Base-by-base conservation (phyloP, 352 stramenopile genomes). In the Phytophthora niederhauseri region DNA sequence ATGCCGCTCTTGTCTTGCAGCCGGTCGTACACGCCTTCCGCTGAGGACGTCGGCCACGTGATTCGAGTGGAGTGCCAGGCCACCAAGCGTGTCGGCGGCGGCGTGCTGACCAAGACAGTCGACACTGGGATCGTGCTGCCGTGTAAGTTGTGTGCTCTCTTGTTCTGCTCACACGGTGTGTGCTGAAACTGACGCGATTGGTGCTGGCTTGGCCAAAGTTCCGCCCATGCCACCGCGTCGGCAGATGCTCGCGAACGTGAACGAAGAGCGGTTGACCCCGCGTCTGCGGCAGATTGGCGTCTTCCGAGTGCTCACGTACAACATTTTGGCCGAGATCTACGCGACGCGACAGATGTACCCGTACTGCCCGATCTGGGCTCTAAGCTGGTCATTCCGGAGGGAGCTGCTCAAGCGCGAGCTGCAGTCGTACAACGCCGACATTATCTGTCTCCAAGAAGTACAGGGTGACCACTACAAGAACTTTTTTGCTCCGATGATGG, bases 391-490 rank as follows among this genome's bases (percentile, higher is more conserved):
- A 14, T 99, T 98, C 85, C 79, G 98, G 64, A 90, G 94, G 67
- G 75, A 98, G 67, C 65, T 98, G 71, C 68, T 99, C 7, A 80
- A 90, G 36, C 80, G 92, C 11, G 95, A 99, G 75, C 68, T 99
- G 53, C 83, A 95, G 64, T 82, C 89, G 50, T 94, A 95, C 67
- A 94, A 97, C 61, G 94, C 93, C 22, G 98, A 99, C 77, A 94
- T 99, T 46, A 81, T 99, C 43, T 99, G 97, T 75, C 84, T 99
- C 58, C 89, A 96, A 81, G 98, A 99, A 78, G 96, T 99, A 6
- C 98, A 99, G 89, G 95, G 94, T 4, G 97, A 99, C 70, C 96
- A 99, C 66, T 99, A 99, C 78, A 98, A 99, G 70, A 94, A 89
- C 62, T 98, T 99, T 77, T 91, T 99, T 61, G 92, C 98, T 58